Evolutionary conservation across 1,284 basidiomycete species (phyloP).

Genomic region (Leccinum discolor): DNA sequence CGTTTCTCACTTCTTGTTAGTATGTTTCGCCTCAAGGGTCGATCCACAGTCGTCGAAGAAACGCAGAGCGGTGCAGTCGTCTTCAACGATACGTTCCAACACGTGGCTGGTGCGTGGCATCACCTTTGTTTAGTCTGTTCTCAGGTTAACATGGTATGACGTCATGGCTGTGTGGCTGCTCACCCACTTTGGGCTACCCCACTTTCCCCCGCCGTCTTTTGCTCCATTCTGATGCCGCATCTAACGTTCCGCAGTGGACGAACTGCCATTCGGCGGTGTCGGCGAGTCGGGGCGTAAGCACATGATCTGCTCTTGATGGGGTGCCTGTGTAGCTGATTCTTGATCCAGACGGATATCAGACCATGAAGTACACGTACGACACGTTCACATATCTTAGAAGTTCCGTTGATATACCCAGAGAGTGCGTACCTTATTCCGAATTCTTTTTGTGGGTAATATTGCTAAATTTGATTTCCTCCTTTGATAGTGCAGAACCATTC

Average conservation of each 20-base stretch:
- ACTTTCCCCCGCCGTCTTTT: neutral
- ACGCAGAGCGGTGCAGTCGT: slow-evolving; percentile 53
- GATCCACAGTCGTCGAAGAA: slow-evolving; percentile 40
- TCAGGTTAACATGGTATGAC: neutral
- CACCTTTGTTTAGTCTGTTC: neutral
- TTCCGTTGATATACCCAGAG: slow-evolving; percentile 43
- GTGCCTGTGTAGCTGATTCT: slow-evolving; percentile 4
- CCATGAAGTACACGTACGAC: slow-evolving; percentile 46
- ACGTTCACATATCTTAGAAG: slow-evolving; percentile 47
- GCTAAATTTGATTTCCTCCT: neutral
- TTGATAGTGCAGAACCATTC: slow-evolving; percentile 20
- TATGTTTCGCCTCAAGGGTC: slow-evolving; percentile 1
- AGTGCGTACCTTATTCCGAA: slow-evolving; percentile 27
- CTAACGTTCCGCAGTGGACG: slow-evolving; percentile 9
- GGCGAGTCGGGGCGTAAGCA: slow-evolving; percentile 48
- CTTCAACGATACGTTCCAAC: slow-evolving; percentile 55
- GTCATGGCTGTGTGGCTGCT: slow-evolving; percentile 6
- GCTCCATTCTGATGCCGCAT: neutral
- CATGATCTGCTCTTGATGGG: slow-evolving; percentile 20
- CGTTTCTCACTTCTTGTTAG: neutral
- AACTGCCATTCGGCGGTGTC: slow-evolving; percentile 32
- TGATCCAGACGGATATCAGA: slow-evolving; percentile 41
- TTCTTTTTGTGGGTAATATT: neutral
- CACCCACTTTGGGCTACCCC: slow-evolving; percentile 2
- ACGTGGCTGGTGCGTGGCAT: slow-evolving; percentile 34